Base-by-base conservation (phyloP, 2,329 filamentous ascomycete genomes). In the Leptodontidium sp. region DNA sequence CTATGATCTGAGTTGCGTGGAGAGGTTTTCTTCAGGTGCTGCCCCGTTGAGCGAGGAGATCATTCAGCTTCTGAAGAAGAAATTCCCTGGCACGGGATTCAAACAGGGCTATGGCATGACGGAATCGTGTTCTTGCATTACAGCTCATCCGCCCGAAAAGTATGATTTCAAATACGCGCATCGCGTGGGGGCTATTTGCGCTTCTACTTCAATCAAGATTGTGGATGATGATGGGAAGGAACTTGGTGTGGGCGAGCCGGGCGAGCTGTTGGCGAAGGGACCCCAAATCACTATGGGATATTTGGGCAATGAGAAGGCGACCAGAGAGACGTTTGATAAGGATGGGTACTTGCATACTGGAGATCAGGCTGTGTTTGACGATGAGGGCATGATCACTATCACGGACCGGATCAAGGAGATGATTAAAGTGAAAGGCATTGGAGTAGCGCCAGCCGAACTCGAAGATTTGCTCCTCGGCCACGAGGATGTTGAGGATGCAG, bases 221-320 rank as follows among this genome's bases (percentile, higher is more conserved):
- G 76, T 90, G 24, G 83, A 87, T 40, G 84, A 85, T 12, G 82
- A 87, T 53, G 87, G 86, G 0, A 81, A 80, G 0, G 86, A 89
- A 72, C 83, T 82, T 1, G 84, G 80, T 0, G 75, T 86, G 4
- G 83, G 83, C 52, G 82, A 89, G 74, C 80, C 84, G 0, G 87
- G 87, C 0, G 76, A 78, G 80, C 81, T 96, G 29, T 92, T 89
- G 87, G 83, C 94, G 2, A 84, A 86, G 1, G 91, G 87, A 0
- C 92, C 91, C 2, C 93, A 88, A 53, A 82, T 94, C 57, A 90
- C 93, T 86, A 89, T 88, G 71, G 90, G 91, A 4, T 96, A 96
- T 80, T 94, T 91, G 90, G 83, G 84, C 49, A 76, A 75, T 50
- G 66, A 67, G 38, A 58, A 70, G 12, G 73, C 74, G 4, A 76